phyloP scores from a whole-genome alignment of 768 basidiomycete species.

The Sporobolomyces pararoseus region DNA sequence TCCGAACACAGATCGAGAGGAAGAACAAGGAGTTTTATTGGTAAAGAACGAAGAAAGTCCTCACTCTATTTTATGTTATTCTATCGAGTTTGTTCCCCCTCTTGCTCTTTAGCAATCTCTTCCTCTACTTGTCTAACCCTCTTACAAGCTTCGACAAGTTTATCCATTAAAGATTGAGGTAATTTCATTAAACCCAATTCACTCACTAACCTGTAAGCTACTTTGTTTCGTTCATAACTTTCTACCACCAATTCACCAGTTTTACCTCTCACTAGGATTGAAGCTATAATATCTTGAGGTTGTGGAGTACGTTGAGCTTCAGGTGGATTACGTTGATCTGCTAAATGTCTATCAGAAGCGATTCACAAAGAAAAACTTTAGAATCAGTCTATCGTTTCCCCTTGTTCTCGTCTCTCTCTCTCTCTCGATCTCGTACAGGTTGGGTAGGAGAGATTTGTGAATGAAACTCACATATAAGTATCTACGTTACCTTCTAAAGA shows the following conservation, averaged over 20 bases:
- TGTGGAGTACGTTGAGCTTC: conserved; percentile 31
- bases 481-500: conserved; percentile 6
- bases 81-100: too few species aligned
- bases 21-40: too few species aligned
- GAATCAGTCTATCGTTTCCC: not conserved
- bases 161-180: not conserved
- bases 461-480: conserved; percentile 27
- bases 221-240: conserved; percentile 20
- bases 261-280: conserved; percentile 25
- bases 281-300: conserved; percentile 40
- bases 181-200: conserved; percentile 28
- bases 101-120: conserved; percentile 13
- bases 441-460: not conserved
- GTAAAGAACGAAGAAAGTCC: too few species aligned
- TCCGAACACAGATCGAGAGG: too few species aligned
- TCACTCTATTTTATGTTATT: too few species aligned
- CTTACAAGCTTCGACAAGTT: conserved; percentile 9
- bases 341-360: conserved; percentile 2
- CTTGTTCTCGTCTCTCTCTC: not conserved
- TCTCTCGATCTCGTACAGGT: not conserved
- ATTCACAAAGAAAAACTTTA: not conserved
- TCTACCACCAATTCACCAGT: conserved; percentile 2
- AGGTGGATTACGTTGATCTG: conserved; percentile 34
- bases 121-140: conserved; percentile 23
- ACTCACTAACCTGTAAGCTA: conserved; percentile 35